Evolutionary conservation across 495 filamentous ascomycete species (phyloP).

Genomic region (Penicillium odoratum): DNA sequence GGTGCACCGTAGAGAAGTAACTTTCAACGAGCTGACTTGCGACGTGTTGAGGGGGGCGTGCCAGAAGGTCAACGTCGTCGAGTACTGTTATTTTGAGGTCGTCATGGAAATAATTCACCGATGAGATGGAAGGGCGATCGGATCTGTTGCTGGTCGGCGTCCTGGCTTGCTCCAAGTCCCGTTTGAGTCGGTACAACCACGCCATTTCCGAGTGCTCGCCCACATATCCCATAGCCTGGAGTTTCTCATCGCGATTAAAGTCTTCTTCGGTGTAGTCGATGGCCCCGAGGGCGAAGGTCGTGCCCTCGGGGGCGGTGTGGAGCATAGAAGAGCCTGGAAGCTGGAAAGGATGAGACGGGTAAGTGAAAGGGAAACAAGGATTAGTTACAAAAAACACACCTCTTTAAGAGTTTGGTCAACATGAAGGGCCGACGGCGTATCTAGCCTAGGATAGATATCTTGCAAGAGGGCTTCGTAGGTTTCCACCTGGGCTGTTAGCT

Average conservation of each 20-base stretch:
- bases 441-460: conserved; percentile 39
- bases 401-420: conserved; percentile 36
- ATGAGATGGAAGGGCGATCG: conserved; percentile 35
- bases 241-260: conserved; percentile 51
- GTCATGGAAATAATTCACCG: conserved; percentile 58
- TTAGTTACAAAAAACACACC: conserved; percentile 8
- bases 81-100: conserved; percentile 44
- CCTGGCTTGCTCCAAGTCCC: conserved; percentile 31
- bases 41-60: conserved; percentile 48
- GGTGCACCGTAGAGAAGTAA: conserved; percentile 59
- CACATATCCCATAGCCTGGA: conserved; percentile 55
- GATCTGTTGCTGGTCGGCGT: conserved; percentile 16
- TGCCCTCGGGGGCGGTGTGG: conserved; percentile 25
- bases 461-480: conserved; percentile 39
- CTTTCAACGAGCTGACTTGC: conserved; percentile 53
- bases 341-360: conserved; percentile 1
- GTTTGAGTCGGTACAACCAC: conserved; percentile 57
- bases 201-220: conserved; percentile 63
- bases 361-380: background rate
- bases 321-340: background rate
- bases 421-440: conserved; percentile 29
- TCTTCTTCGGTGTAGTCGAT: conserved; percentile 60
- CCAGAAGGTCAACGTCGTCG: conserved; percentile 47
- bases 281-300: conserved; percentile 44
- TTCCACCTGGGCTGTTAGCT: conserved; percentile 40